Evolutionary conservation across 306 rosid genomes (phyloP).

Genomic region (Oemleria cerasiformis): DNA sequence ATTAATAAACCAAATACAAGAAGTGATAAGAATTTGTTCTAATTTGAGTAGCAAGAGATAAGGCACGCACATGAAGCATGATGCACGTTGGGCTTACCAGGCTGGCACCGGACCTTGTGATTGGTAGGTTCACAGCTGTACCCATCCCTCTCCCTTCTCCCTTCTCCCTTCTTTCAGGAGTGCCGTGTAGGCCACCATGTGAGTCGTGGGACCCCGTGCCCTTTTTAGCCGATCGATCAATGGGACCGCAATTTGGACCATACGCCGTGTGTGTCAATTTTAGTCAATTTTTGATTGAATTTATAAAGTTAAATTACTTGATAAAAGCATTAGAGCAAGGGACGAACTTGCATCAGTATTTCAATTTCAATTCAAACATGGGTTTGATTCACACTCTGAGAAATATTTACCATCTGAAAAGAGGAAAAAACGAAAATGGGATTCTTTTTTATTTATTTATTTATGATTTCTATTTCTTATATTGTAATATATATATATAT

Average conservation of each 20-base stretch:
- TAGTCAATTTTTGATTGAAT: neutral
- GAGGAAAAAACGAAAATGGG: too few relatives aligned
- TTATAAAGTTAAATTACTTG: neutral
- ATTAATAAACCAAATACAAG: too few relatives aligned
- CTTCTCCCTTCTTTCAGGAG: neutral
- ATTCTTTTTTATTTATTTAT: too few relatives aligned
- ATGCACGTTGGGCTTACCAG: conserved; percentile 7
- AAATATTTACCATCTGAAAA: too few relatives aligned
- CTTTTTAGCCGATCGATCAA: neutral
- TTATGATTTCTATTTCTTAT: too few relatives aligned
- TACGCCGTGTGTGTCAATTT: neutral
- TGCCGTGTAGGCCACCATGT: conserved; percentile 12
- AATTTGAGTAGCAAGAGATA: too few relatives aligned
- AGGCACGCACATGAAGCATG: neutral
- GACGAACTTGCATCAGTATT: too few relatives aligned
- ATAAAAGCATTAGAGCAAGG: neutral
- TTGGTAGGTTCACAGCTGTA: conserved; percentile 18
- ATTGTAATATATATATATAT: too few relatives aligned
- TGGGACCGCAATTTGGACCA: neutral
- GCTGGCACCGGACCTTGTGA: conserved; percentile 28
- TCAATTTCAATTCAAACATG: too few relatives aligned
- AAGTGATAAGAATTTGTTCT: too few relatives aligned
- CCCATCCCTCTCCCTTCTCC: neutral
- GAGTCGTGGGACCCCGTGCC: neutral
- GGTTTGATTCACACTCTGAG: too few relatives aligned